Conservation (phyloP, 2,329 filamentous ascomycete species). For the Exserohilum rostratum region DNA sequence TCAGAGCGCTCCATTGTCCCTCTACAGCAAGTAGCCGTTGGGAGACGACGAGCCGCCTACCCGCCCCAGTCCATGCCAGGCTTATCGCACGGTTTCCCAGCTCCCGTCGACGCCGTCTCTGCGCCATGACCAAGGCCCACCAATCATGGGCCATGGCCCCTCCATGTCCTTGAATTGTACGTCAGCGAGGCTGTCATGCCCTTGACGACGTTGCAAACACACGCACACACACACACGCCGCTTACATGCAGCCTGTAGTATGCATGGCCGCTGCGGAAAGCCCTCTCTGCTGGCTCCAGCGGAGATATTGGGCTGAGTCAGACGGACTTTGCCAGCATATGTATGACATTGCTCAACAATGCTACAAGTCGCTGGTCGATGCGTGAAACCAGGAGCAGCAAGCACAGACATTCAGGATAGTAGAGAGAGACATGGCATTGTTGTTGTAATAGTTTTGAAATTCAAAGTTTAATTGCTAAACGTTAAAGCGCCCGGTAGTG, state of each 20-base stretch:
- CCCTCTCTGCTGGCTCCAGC: constrained; percentile 1
- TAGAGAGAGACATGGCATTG: not conserved
- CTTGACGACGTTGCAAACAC: constrained; percentile 5
- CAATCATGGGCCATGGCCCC: not conserved
- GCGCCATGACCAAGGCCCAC: not conserved
- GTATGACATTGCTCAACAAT: too few relatives aligned
- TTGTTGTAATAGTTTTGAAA: not conserved
- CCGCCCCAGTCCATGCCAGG: not conserved
- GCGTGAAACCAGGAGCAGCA: too few relatives aligned
- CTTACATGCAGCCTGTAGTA: constrained; percentile 7
- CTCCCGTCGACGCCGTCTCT: not conserved
- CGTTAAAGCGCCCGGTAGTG: constrained; percentile 16
- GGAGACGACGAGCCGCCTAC: not conserved
- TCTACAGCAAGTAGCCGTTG: not conserved
- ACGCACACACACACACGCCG: too few relatives aligned
- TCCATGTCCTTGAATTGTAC: constrained; percentile 1
- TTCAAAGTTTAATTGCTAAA: not conserved
- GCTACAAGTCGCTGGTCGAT: too few relatives aligned
- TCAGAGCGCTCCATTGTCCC: too few relatives aligned
- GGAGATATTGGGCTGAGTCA: constrained; percentile 9
- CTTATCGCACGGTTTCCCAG: not conserved
- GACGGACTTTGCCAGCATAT: not conserved
- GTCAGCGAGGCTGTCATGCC: constrained; percentile 16
- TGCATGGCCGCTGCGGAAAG: constrained; percentile 1
- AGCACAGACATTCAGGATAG: not conserved